Percentiles rank a stretch among this genome's conserved stretches.
These are phyloP conservation scores for Aspergillus panamensis DNA, from an alignment of 495 filamentous ascomycete genomes.

Conservation along the genomic window DNA sequence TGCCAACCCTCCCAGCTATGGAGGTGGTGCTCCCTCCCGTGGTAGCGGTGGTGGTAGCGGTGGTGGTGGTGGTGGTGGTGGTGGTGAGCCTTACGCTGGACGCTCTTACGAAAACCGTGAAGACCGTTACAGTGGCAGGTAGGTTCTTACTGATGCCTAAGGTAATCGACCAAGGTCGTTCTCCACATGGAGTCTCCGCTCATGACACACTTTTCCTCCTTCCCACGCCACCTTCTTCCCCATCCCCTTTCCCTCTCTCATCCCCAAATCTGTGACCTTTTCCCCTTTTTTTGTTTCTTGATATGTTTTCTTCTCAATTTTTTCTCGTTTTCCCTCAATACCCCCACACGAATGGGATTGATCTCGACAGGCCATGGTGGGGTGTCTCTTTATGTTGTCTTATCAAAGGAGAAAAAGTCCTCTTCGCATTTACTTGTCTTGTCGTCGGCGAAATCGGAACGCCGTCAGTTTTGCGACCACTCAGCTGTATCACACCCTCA, in stretches of 20 bases:
- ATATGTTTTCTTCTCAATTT: slow-evolving; percentile 16
- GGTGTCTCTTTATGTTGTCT: slow-evolving; percentile 35
- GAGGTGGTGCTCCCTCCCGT: slow-evolving; percentile 25
- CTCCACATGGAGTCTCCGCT: slow-evolving; percentile 5
- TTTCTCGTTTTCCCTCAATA: slow-evolving; percentile 23
- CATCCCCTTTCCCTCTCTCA: slow-evolving; percentile 16
- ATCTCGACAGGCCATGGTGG: slow-evolving; percentile 36
- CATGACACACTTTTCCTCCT: slow-evolving; percentile 11
- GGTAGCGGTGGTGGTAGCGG: slow-evolving; percentile 10
- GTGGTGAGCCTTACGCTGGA: slow-evolving; percentile 48
- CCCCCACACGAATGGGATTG: slow-evolving; percentile 29
- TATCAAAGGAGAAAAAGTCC: slow-evolving; percentile 24
- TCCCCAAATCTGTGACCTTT: slow-evolving; percentile 9
- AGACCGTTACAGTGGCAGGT: slow-evolving; percentile 46
- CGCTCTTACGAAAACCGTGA: slow-evolving; percentile 53
- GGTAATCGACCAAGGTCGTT: slow-evolving; percentile 12
- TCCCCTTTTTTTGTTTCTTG: slow-evolving; percentile 14
- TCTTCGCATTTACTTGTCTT: slow-evolving; percentile 35
- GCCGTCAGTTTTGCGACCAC: slow-evolving; percentile 31
- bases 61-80: slow-evolving; percentile 19
- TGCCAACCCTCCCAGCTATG: slow-evolving; percentile 42
- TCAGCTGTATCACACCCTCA: slow-evolving; percentile 28
- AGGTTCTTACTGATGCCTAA: slow-evolving; percentile 24
- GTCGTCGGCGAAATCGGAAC: slow-evolving; percentile 35
- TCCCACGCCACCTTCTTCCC: slow-evolving; percentile 9